Conservation (phyloP, 306 rosid genomes). For the Begonia loranthoides region DNA sequence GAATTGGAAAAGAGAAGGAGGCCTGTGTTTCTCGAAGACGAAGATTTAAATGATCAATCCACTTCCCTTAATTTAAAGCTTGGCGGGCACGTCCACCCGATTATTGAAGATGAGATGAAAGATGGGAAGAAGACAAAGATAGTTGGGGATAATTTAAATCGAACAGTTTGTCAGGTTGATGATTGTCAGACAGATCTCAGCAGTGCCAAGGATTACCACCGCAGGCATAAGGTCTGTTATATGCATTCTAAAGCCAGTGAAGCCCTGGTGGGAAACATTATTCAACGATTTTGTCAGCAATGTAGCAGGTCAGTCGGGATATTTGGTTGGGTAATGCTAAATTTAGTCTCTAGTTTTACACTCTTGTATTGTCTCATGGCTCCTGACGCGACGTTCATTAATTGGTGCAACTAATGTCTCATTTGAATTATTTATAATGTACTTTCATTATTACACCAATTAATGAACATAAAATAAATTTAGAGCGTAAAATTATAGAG, state of each 20-base stretch:
- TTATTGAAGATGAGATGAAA: slow-evolving; percentile 42
- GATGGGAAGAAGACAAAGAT: slow-evolving; percentile 66
- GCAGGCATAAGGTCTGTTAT: slow-evolving; percentile 88
- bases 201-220: slow-evolving; percentile 65
- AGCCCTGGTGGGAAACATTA: slow-evolving; percentile 55
- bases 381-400: too few relatives aligned
- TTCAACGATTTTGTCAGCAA: slow-evolving; percentile 96
- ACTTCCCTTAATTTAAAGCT: slow-evolving; percentile 48
- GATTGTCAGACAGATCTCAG: slow-evolving; percentile 82
- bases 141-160: slow-evolving; percentile 38
- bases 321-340: too few relatives aligned
- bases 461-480: too few relatives aligned
- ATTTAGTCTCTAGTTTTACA: too few relatives aligned
- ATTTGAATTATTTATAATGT: too few relatives aligned
- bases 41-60: slow-evolving; percentile 35
- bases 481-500: too few relatives aligned
- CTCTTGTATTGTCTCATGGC: too few relatives aligned
- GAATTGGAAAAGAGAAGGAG: slow-evolving; percentile 70
- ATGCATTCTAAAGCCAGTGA: slow-evolving; percentile 73
- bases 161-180: slow-evolving; percentile 80
- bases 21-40: slow-evolving; percentile 36
- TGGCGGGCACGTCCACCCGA: slow-evolving; percentile 38
- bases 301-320: slow-evolving; percentile 60
- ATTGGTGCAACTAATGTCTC: too few relatives aligned
- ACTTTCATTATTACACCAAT: too few relatives aligned